These are phyloP conservation scores for Cyberlindnera mississippiensis DNA, from an alignment of 805 yeast genomes.

Conservation along the genomic window DNA sequence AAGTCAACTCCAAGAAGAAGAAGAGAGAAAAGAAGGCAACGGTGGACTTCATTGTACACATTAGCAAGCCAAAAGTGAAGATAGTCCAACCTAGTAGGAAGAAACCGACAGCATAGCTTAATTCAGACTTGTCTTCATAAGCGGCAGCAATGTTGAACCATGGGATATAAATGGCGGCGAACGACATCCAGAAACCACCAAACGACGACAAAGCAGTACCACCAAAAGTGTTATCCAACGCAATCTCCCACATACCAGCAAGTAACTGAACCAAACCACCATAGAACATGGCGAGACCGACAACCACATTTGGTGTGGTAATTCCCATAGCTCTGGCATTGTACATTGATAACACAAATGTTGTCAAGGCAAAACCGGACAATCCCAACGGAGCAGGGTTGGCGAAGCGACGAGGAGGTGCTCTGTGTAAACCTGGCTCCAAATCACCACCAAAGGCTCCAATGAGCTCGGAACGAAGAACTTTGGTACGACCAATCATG, in stretches of 20 bases:
- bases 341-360: slow-evolving; percentile 53
- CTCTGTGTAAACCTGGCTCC: slow-evolving; percentile 62
- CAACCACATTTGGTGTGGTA: slow-evolving; percentile 46
- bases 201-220: slow-evolving; percentile 58
- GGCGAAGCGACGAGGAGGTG: slow-evolving; percentile 55
- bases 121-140: slow-evolving; percentile 37
- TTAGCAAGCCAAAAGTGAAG: slow-evolving; percentile 50
- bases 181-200: slow-evolving; percentile 72
- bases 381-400: slow-evolving; percentile 67
- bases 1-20: slow-evolving; percentile 49
- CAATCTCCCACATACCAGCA: slow-evolving; percentile 67
- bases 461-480: slow-evolving; percentile 53
- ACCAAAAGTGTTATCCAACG: slow-evolving; percentile 63
- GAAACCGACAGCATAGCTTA: slow-evolving; percentile 53
- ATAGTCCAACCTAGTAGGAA: slow-evolving; percentile 60
- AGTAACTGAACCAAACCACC: slow-evolving; percentile 59
- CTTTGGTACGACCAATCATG: slow-evolving; percentile 68
- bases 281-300: slow-evolving; percentile 56
- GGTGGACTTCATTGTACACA: slow-evolving; percentile 61
- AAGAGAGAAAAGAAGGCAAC: slow-evolving; percentile 58
- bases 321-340: slow-evolving; percentile 55
- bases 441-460: slow-evolving; percentile 81
- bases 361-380: slow-evolving; percentile 57
- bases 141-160: slow-evolving; percentile 59
- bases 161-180: slow-evolving; percentile 52